These are phyloP conservation scores for Boletus smithii DNA, from an alignment of 1,284 basidiomycete genomes.

Conservation along the genomic window DNA sequence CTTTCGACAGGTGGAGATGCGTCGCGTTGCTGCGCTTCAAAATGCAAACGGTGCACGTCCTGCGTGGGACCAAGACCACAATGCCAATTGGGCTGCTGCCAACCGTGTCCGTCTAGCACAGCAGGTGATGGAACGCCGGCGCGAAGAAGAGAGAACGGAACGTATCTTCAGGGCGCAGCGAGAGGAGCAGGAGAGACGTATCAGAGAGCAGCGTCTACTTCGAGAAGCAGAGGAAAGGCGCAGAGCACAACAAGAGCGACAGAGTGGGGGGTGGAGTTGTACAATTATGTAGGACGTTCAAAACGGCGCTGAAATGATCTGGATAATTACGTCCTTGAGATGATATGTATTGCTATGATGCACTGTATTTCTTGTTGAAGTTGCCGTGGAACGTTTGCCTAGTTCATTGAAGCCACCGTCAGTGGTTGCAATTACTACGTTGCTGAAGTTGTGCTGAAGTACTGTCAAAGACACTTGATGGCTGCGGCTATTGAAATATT, in stretches of 20 bases:
- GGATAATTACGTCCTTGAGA: no score
- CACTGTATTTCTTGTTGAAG: not conserved
- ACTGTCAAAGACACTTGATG: no score
- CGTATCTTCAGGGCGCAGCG: not conserved
- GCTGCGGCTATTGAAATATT: no score
- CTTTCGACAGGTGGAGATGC: slow-evolving; percentile 14
- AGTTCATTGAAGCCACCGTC: no score
- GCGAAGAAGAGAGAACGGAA: slow-evolving; percentile 6
- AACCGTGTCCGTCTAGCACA: not conserved
- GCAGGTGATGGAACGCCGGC: not conserved
- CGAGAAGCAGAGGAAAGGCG: slow-evolving; percentile 13
- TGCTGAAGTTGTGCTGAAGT: no score
- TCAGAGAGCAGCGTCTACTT: not conserved
- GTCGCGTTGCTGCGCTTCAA: slow-evolving; percentile 1
- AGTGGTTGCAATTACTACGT: no score
- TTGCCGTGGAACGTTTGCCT: no score
- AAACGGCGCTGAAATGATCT: no score
- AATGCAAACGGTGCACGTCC: not conserved
- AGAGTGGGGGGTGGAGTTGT: slow-evolving; percentile 17
- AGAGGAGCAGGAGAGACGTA: slow-evolving; percentile 5
- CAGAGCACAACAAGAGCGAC: slow-evolving; percentile 4
- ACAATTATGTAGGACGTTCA: slow-evolving; percentile 16
- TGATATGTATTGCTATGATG: not conserved
- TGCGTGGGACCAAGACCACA: not conserved
- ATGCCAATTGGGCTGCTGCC: not conserved